Conservation (phyloP, 2,329 filamentous ascomycete genomes). For the Ophiostoma sp. region DNA sequence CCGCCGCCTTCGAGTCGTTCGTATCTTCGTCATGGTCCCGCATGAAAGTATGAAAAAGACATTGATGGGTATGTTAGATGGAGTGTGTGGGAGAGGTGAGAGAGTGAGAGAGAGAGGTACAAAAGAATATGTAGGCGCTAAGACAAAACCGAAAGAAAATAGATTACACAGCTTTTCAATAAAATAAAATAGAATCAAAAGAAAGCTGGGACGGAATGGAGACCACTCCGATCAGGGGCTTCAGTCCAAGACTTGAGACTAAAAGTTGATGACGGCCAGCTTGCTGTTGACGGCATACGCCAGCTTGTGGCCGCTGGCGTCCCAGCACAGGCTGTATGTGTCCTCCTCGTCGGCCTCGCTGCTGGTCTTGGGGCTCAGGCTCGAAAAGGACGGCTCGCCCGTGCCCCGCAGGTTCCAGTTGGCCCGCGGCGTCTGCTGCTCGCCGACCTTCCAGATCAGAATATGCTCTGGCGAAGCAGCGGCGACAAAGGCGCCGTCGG, state of each 20-base stretch:
- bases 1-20: conserved; percentile 23
- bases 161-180: conserved; percentile 6
- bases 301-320: conserved; percentile 55
- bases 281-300: conserved; percentile 58
- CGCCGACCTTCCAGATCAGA: conserved; percentile 61
- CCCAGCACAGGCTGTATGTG: conserved; percentile 58
- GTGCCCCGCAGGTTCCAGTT: conserved; percentile 50
- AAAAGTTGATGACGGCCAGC: conserved; percentile 30
- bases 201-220: conserved; percentile 12
- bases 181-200: background rate
- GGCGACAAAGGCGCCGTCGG: conserved; percentile 58
- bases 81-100: background rate
- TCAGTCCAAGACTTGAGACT: conserved; percentile 14
- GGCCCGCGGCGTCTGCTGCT: conserved; percentile 53
- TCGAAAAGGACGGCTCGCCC: conserved; percentile 42
- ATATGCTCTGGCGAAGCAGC: conserved; percentile 55
- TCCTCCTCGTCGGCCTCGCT: conserved; percentile 54
- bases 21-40: conserved; percentile 26
- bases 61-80: background rate
- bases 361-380: conserved; percentile 53
- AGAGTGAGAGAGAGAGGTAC: background rate
- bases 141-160: conserved; percentile 7
- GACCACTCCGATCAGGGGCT: background rate
- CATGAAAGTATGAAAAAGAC: conserved; percentile 16
- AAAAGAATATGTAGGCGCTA: conserved; percentile 1